Conservation (phyloP, 163 green algal genomes). For the Scenedesmus sp. region DNA sequence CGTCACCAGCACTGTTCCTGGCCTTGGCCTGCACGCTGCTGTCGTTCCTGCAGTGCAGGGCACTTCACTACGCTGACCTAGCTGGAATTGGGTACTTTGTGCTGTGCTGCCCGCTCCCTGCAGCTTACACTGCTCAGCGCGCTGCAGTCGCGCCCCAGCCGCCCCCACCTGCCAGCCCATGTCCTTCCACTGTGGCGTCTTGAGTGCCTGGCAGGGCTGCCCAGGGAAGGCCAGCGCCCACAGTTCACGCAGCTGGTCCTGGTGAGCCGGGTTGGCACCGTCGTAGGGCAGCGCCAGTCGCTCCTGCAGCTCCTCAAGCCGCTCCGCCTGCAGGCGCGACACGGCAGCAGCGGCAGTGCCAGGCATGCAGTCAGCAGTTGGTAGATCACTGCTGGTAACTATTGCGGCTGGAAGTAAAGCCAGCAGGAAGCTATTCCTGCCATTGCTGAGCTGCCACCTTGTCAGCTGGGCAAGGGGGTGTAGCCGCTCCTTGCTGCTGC, state of each 20-base stretch:
- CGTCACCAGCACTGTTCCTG: background rate
- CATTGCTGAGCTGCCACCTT: background rate
- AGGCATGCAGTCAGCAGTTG: background rate
- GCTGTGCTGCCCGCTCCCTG: too few species aligned
- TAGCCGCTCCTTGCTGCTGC: background rate
- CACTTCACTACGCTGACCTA: too few species aligned
- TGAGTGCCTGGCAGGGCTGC: conserved; percentile 12
- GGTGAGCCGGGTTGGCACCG: conserved; percentile 37
- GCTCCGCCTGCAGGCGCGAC: conserved; percentile 29
- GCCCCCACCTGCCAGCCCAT: conserved; percentile 54
- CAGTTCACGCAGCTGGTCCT: conserved; percentile 45
- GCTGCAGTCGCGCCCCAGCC: too few species aligned
- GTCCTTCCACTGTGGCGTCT: conserved; percentile 45
- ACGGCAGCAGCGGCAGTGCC: background rate
- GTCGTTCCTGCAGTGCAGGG: background rate
- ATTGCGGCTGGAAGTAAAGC: background rate
- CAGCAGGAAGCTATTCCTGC: background rate
- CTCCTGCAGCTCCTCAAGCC: conserved; percentile 52
- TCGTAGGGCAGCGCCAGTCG: conserved; percentile 38
- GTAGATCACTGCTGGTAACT: background rate
- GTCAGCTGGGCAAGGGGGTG: background rate
- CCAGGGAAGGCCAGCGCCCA: conserved; percentile 52
- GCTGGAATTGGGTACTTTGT: too few species aligned
- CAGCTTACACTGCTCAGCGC: too few species aligned
- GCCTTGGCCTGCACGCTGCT: background rate